Evolutionary conservation across 768 basidiomycete species (phyloP).

Genomic region (Trametopsis cervina): DNA sequence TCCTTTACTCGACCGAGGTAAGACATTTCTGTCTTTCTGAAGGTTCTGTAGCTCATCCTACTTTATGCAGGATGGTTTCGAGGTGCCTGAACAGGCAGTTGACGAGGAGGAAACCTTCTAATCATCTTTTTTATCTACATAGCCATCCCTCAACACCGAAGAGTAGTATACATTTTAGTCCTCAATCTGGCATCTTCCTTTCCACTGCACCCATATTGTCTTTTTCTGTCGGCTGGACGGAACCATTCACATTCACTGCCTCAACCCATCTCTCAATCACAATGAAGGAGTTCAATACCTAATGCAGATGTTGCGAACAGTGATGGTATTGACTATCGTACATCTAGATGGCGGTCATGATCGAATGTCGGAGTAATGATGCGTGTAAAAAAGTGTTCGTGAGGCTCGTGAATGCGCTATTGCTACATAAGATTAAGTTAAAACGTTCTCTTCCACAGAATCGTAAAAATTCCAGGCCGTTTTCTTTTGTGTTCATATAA

Average conservation of each 20-base stretch:
- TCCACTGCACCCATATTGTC: not conserved
- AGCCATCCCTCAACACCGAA: not conserved
- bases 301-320: too few relatives aligned
- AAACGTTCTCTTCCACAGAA: too few relatives aligned
- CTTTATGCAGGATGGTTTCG: slow-evolving; percentile 75
- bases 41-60: not conserved
- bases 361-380: not conserved
- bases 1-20: slow-evolving; percentile 94
- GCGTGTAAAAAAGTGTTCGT: not conserved
- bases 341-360: not conserved
- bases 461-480: too few relatives aligned
- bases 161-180: not conserved
- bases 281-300: too few relatives aligned
- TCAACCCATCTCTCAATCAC: too few relatives aligned
- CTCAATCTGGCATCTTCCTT: not conserved
- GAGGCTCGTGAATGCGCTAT: not conserved
- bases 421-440: too few relatives aligned
- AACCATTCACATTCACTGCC: too few relatives aligned
- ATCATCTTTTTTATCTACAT: not conserved
- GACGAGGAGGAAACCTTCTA: slow-evolving; percentile 84
- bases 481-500: too few relatives aligned
- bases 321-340: too few relatives aligned
- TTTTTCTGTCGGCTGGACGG: too few relatives aligned
- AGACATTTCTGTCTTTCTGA: slow-evolving; percentile 17
- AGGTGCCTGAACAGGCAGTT: slow-evolving; percentile 66